A percentile compares a stretch with the other conserved stretches of the same genome.
Evolutionary conservation across 192 early-diverging fungal genomes (phyloP).

Genomic region (Coemansia sp.): DNA sequence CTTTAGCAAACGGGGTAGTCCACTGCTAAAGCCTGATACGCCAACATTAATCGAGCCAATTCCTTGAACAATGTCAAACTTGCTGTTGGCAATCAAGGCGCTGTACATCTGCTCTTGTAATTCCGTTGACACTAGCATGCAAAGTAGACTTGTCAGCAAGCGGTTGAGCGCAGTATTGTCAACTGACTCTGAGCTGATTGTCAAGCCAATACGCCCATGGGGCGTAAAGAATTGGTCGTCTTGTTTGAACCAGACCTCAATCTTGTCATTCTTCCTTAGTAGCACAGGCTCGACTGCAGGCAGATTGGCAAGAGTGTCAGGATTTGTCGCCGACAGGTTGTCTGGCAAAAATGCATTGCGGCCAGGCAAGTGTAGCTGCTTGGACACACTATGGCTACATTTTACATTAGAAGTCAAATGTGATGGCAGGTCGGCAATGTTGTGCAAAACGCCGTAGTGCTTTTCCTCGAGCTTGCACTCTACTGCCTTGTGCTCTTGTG

Average conservation of each 20-base stretch:
- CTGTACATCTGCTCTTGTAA: slow-evolving; percentile 78
- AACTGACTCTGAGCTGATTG: slow-evolving; percentile 24
- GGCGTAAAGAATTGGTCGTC: slow-evolving; percentile 87
- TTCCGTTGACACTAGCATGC: slow-evolving; percentile 4
- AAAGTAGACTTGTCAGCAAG: not conserved
- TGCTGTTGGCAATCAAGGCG: slow-evolving; percentile 70
- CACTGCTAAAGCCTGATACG: slow-evolving; percentile 81
- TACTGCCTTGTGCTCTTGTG: slow-evolving; percentile 24
- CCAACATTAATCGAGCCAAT: slow-evolving; percentile 62
- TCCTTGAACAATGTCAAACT: slow-evolving; percentile 60
- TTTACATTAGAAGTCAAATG: not conserved
- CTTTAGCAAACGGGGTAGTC: slow-evolving; percentile 63
- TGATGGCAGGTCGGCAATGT: slow-evolving; percentile 27
- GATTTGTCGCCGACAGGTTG: slow-evolving; percentile 9
- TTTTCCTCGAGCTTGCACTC: slow-evolving; percentile 54
- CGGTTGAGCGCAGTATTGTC: not conserved
- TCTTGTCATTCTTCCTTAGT: slow-evolving; percentile 4
- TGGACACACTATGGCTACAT: not conserved
- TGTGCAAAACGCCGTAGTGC: slow-evolving; percentile 80
- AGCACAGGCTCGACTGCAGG: slow-evolving; percentile 10
- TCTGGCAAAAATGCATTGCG: slow-evolving; percentile 23
- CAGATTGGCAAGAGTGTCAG: not conserved
- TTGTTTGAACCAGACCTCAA: slow-evolving; percentile 85
- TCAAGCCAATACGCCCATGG: slow-evolving; percentile 68
- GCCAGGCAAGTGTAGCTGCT: not conserved